Evolutionary conservation across 2,329 filamentous ascomycete species (phyloP).

Genomic region (Fusarium avenaceum): DNA sequence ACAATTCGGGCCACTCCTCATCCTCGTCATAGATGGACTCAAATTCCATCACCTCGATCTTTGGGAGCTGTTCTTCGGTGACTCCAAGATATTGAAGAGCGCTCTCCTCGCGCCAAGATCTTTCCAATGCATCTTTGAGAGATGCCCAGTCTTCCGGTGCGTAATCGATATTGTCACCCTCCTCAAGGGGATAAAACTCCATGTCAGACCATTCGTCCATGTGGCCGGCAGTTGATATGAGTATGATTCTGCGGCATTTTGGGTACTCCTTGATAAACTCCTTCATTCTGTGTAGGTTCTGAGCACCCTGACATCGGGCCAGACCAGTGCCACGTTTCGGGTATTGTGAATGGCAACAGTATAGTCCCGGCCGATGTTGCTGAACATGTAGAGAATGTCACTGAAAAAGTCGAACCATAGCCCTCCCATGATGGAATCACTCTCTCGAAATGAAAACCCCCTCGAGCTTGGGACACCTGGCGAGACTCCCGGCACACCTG

Average conservation of each 20-base stretch:
- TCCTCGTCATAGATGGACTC: neutral
- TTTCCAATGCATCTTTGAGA: too few species aligned
- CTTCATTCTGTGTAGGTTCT: neutral
- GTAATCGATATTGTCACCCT: neutral
- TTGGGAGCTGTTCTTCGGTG: neutral
- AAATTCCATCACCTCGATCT: neutral
- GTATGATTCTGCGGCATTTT: neutral
- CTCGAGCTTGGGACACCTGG: neutral
- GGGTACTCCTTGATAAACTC: neutral
- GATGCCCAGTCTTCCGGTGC: neutral
- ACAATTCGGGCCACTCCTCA: too few species aligned
- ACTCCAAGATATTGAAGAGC: neutral
- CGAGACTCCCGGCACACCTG: conserved; percentile 12
- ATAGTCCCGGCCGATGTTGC: too few species aligned
- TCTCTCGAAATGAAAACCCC: neutral
- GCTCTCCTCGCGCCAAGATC: too few species aligned
- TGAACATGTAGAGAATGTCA: neutral
- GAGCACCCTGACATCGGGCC: neutral
- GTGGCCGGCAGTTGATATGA: rapidly evolving
- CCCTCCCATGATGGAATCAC: rapidly evolving
- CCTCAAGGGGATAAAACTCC: too few species aligned
- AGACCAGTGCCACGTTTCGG: neutral
- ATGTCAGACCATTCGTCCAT: neutral
- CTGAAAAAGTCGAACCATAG: conserved; percentile 14
- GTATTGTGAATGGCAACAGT: neutral